phyloP scores from a whole-genome alignment of 108 stramenopile genomes.

The Mayamaea pseudoterrestris region DNA sequence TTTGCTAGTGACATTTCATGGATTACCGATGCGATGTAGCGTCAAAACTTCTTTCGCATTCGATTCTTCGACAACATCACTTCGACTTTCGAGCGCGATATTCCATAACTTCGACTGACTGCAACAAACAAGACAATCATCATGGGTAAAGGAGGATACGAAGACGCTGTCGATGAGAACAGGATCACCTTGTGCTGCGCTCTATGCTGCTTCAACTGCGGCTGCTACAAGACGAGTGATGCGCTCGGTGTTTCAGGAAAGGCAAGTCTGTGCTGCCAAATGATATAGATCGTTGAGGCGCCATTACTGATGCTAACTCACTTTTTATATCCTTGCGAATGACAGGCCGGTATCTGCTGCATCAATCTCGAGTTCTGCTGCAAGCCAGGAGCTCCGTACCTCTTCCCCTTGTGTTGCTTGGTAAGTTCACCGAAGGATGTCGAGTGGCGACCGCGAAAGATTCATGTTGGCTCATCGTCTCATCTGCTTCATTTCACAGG shows the following conservation, averaged over 20 bases:
- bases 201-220: neutral
- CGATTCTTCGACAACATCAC: too few relatives aligned
- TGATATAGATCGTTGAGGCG: too few relatives aligned
- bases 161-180: neutral
- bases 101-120: too few relatives aligned
- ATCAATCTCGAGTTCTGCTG: constrained; percentile 45
- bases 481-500: too few relatives aligned
- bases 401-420: constrained; percentile 19
- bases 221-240: neutral
- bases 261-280: neutral
- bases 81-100: too few relatives aligned
- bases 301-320: neutral
- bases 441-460: too few relatives aligned
- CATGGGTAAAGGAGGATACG: neutral
- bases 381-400: constrained; percentile 46
- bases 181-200: neutral
- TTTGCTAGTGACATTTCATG: too few relatives aligned
- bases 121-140: neutral
- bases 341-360: constrained; percentile 13
- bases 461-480: too few relatives aligned
- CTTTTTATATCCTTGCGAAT: neutral
- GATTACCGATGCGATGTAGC: too few relatives aligned
- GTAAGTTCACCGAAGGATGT: too few relatives aligned
- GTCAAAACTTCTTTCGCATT: too few relatives aligned
- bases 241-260: constrained; percentile 1